These are phyloP conservation scores for Ustulina deusta DNA, from an alignment of 2,329 filamentous ascomycete genomes.

Conservation along the genomic window DNA sequence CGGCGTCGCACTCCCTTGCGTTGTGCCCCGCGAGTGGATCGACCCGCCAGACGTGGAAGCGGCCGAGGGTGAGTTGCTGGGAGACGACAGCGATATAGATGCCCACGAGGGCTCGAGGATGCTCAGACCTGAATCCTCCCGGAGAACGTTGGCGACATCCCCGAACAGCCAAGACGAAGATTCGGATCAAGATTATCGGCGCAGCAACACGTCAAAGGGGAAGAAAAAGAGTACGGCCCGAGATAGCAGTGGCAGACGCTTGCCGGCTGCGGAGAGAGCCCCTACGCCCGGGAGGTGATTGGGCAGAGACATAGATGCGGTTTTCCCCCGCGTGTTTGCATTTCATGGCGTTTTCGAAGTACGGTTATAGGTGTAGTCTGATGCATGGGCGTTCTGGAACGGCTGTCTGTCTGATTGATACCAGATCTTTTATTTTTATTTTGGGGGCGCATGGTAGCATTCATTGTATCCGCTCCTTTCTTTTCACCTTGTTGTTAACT, in stretches of 20 bases:
- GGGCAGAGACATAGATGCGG: conserved; percentile 45
- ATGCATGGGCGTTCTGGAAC: conserved; percentile 40
- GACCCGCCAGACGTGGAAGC: conserved; percentile 81
- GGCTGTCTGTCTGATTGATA: conserved; percentile 46
- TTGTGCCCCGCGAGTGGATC: conserved; percentile 86
- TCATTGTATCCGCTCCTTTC: conserved; percentile 24
- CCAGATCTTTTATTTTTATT: conserved; percentile 43
- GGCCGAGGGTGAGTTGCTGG: conserved; percentile 76
- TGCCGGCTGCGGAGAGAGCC: conserved; percentile 66
- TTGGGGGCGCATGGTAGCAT: conserved; percentile 25
- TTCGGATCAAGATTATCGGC: conserved; percentile 31
- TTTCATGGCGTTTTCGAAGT: conserved; percentile 41
- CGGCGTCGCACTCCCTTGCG: conserved; percentile 82
- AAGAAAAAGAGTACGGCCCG: conserved; percentile 59
- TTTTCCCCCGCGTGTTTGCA: conserved; percentile 49
- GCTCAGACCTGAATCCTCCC: conserved; percentile 58
- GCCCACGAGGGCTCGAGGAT: conserved; percentile 58
- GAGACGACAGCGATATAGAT: conserved; percentile 57
- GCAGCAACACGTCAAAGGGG: conserved; percentile 51
- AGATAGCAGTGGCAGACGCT: conserved; percentile 63
- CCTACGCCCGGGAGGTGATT: conserved; percentile 52
- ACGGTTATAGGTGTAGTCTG: conserved; percentile 16
- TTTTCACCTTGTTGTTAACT: conserved; percentile 19
- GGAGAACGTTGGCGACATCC: conserved; percentile 45
- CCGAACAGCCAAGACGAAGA: conserved; percentile 40